Evolutionary conservation across 2,329 filamentous ascomycete genomes (phyloP), one percentile per base, ranked within the genome.

Genomic region (Trichoderma cornu-damae): DNA sequence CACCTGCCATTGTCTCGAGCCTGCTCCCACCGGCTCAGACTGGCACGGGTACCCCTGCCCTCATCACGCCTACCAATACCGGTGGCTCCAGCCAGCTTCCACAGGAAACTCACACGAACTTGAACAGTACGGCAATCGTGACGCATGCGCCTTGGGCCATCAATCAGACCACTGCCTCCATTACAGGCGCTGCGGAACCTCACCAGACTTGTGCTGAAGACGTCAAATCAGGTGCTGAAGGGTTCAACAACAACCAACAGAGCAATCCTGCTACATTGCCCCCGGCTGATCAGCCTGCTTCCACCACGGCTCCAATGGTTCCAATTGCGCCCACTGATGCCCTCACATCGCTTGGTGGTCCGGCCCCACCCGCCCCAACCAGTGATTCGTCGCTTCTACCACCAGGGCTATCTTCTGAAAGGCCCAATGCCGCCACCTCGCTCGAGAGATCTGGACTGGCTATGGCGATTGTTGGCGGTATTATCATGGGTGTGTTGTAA

Each of bases 91-190:
- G 76, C 61, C 60, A 64, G 20, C 72, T 64, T 32, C 69, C 68
- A 2, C 66, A 71, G 28, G 61, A 72, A 63, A 71, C 73, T 38
- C 73, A 69, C n/a, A 69, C 75, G 9, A 74, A 71, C 57, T 59
- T 75, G 30, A 77, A 77, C 62, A 77, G 73, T 64, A 77, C 75
- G 6, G 64, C 70, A 66, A 16, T 63, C 6, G 16, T 3, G 16
- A 22, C 44, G 11, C 44, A 30, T 7, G 42, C 4, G 1, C 44
- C 44, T 34, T 34, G 44, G 44, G 22, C n/a, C 16, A 8, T 28
- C 52, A 47, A 47, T 37, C 32, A 55, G 28, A 40, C 37, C 26
- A 8, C 16, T 11, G 3, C 11, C 26, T 4, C 49, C 11, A 12
- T 20, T 12, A 42, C 49, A 22, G 49, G 26, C 6, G 32, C n/a